Base-by-base conservation (phyloP, 2,329 filamentous ascomycete genomes). In the Alternaria angustiovoidea region DNA sequence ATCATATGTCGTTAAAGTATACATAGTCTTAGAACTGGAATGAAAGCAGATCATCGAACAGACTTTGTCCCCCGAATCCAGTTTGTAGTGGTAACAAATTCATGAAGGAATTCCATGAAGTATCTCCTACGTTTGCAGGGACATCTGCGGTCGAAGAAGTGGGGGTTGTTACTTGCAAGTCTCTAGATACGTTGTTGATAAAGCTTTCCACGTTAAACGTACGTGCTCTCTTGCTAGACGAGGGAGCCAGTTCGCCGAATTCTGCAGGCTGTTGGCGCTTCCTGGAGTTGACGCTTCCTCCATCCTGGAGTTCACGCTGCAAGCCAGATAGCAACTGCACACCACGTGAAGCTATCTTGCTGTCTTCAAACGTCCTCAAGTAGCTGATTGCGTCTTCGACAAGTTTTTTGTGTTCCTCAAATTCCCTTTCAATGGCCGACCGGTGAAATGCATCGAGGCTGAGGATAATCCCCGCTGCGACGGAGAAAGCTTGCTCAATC, bases 401-500 rank as follows among this genome's bases (percentile, higher is more conserved):
- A 16, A 68, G 42, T 18, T 42, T 24, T 7, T 6, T 34, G 20
- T 68, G 57, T 9, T 65, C 51, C 6, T 47, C 51, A n/a, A 58
- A 55, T n/a, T 69, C 63, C 1, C 51, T 51, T 20, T 65, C 58
- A 6, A 51, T 42, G 16, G 54, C 36, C 3, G 30, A 49, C 16
- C 75, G 75, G 57, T 80, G 77, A 46, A 78, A 75, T 5, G 75
- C 68, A 49, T 81, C 79, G n/a, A 81, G 67, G 22, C 75, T 74
- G 14, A 81, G 62, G 2, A 80, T 78, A 7, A 81, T 80, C 43
- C 75, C 65, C 4, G 79, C 78, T 18, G 79, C 76, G 1, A 81
- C 76, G n/a, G 73, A 73, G 53, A 81, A 81, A 7, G 78, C 78
- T 59, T 81, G 78, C 36, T 80, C 73, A 30, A 79, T 80, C 78